Evolutionary conservation across 1,284 basidiomycete species (phyloP).

Genomic region (Cryptococcus maquisensis): DNA sequence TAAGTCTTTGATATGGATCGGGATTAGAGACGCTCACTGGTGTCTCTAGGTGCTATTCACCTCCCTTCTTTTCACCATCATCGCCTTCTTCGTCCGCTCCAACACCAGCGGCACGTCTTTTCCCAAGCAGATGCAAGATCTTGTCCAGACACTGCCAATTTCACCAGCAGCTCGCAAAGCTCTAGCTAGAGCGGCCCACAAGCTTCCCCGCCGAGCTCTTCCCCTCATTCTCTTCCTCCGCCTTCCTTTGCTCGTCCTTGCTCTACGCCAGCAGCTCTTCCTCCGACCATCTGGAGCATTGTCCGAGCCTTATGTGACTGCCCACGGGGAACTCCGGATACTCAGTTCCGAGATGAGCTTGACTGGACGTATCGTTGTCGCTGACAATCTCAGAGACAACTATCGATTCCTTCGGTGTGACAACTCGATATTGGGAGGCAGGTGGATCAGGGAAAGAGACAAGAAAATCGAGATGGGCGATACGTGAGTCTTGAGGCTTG

Average conservation of each 20-base stretch:
- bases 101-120: no score
- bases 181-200: neutral
- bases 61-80: constrained; percentile 25
- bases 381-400: constrained; percentile 60
- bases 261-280: constrained; percentile 32
- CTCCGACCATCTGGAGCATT: constrained; percentile 16
- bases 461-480: constrained; percentile 54
- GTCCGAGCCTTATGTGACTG: constrained; percentile 53
- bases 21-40: neutral
- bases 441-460: constrained; percentile 60
- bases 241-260: constrained; percentile 28
- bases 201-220: constrained; percentile 20
- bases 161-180: neutral
- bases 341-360: constrained; percentile 64
- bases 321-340: constrained; percentile 58
- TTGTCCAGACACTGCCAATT: neutral
- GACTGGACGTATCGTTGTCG: constrained; percentile 74
- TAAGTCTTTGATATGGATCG: constrained; percentile 5
- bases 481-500: constrained; percentile 35
- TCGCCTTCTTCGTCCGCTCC: constrained; percentile 24
- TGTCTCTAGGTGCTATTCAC: constrained; percentile 26
- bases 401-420: constrained; percentile 78
- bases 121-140: no score
- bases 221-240: constrained; percentile 29
- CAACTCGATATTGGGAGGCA: constrained; percentile 81